phyloP scores from a whole-genome alignment of 148 eudicot species.

The Polygonum aviculare region DNA sequence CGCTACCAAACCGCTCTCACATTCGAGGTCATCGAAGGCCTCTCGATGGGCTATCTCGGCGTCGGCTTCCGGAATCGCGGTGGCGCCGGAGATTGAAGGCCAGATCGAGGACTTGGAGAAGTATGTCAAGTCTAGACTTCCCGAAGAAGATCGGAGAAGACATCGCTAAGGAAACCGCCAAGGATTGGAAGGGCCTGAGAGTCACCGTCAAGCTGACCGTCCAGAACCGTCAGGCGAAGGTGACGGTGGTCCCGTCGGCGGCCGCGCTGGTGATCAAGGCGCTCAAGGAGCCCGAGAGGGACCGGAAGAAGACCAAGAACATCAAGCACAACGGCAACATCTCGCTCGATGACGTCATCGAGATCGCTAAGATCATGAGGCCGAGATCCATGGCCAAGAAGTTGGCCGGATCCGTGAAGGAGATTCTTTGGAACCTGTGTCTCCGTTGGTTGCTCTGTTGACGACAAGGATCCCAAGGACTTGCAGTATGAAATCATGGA shows the following conservation, averaged over 20 bases:
- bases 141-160: too few relatives aligned
- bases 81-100: conserved; percentile 14
- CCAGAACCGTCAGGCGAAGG: conserved; percentile 76
- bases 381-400: conserved; percentile 63
- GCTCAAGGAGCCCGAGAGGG: conserved; percentile 63
- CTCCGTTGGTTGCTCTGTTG: conserved; percentile 68
- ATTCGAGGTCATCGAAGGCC: background rate
- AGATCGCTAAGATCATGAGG: conserved; percentile 57
- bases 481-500: conserved; percentile 55
- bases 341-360: conserved; percentile 57
- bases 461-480: conserved; percentile 67
- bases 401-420: conserved; percentile 53
- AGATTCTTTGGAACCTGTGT: conserved; percentile 69
- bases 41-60: conserved; percentile 21
- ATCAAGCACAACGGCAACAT: conserved; percentile 64
- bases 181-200: too few relatives aligned
- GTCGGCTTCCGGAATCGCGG: conserved; percentile 30
- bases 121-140: conserved; percentile 71
- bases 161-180: too few relatives aligned
- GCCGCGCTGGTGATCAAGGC: conserved; percentile 76
- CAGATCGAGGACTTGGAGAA: conserved; percentile 44
- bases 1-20: conserved; percentile 15
- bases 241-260: conserved; percentile 71
- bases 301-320: conserved; percentile 67
- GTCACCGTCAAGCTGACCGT: conserved; percentile 81